A percentile compares a stretch with the other conserved stretches of the same genome.
These are phyloP conservation scores for Diplodia mutila DNA, from an alignment of 2,329 filamentous ascomycete genomes.

Conservation along the genomic window DNA sequence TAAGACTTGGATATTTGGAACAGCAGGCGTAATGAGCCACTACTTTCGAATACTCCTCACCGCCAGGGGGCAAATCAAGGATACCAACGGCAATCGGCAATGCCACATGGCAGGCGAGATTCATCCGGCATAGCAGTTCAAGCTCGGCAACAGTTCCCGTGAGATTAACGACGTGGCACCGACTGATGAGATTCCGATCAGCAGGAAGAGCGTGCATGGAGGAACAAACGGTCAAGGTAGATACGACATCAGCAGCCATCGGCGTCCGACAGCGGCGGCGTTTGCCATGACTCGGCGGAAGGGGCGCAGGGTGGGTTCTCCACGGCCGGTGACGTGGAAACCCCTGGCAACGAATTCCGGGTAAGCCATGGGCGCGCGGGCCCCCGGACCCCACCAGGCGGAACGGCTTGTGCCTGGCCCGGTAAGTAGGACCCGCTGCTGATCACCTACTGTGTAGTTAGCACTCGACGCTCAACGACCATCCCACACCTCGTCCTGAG, in stretches of 20 bases:
- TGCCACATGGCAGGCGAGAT: constrained; percentile 9
- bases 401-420: not conserved
- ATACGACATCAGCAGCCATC: not conserved
- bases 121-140: not conserved
- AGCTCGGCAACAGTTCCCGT: not conserved
- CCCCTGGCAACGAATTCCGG: not conserved
- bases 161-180: not conserved
- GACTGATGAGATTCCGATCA: constrained; percentile 7
- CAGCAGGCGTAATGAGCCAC: not conserved
- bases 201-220: not conserved
- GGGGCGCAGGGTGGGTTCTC: not conserved
- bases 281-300: constrained; percentile 10
- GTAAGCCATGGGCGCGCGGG: not conserved
- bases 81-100: not conserved
- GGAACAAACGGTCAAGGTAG: not conserved
- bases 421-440: not conserved
- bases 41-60: not conserved
- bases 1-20: not conserved
- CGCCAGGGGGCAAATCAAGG: not conserved
- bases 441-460: too few species aligned
- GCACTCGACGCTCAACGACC: constrained; percentile 6
- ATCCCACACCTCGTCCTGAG: not conserved
- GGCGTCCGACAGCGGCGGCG: not conserved
- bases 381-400: not conserved
- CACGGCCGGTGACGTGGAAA: not conserved